Conservation (phyloP, 352 stramenopile species). For the Phytophthora melonis region DNA sequence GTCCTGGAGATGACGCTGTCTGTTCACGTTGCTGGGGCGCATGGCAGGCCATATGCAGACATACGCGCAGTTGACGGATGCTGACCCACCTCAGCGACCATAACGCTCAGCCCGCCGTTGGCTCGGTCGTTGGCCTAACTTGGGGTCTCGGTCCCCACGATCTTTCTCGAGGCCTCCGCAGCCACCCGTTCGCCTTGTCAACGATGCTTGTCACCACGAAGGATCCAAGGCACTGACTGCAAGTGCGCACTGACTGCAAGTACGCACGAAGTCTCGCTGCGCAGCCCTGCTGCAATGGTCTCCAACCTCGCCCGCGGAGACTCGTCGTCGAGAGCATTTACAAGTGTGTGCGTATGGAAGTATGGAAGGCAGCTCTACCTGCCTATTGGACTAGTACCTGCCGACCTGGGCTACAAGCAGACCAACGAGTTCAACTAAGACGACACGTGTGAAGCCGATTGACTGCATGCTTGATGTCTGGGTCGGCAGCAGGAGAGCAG, state of each 20-base stretch:
- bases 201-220: background rate
- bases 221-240: no score
- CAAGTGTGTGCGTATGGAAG: no score
- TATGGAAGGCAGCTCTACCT: no score
- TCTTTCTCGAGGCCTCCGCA: background rate
- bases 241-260: no score
- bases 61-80: background rate
- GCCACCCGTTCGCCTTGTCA: background rate
- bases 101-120: background rate
- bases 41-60: background rate
- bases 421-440: no score
- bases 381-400: no score
- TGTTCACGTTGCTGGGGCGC: background rate
- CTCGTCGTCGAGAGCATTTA: no score
- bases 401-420: no score
- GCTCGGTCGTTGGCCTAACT: background rate
- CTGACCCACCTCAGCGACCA: background rate
- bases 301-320: no score
- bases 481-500: background rate
- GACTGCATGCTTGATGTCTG: no score
- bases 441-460: no score
- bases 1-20: background rate
- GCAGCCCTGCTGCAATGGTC: no score
- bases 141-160: background rate
- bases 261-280: background rate